Evolutionary conservation across 805 yeast genomes (phyloP).

Genomic region (Teunomyces barrocoloradensis): DNA sequence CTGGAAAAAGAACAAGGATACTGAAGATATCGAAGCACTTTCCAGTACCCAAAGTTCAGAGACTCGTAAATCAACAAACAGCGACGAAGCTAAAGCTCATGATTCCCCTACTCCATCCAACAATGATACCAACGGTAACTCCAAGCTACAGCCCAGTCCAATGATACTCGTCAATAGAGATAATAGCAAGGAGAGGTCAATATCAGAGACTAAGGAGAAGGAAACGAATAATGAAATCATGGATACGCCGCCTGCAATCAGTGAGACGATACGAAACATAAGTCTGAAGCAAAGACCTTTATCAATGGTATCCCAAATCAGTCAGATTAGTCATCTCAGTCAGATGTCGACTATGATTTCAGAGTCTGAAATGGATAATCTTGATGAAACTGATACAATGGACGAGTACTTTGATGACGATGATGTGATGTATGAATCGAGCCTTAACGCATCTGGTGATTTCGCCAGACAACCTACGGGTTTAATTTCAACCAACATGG

Average conservation of each 20-base stretch:
- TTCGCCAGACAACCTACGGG: slow-evolving; percentile 10
- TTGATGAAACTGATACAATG: slow-evolving; percentile 39
- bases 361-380: slow-evolving; percentile 39
- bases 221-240: background rate
- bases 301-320: slow-evolving; percentile 38
- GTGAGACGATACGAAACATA: slow-evolving; percentile 1
- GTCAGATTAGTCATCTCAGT: slow-evolving; percentile 39
- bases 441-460: slow-evolving; percentile 35
- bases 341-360: slow-evolving; percentile 43
- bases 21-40: background rate
- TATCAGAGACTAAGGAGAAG: slow-evolving; percentile 1
- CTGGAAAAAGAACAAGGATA: slow-evolving; percentile 27
- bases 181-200: background rate
- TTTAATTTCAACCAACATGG: slow-evolving; percentile 2
- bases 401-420: slow-evolving; percentile 35
- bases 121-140: background rate
- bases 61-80: background rate
- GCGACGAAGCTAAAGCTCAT: background rate
- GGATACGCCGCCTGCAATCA: background rate
- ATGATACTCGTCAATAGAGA: background rate
- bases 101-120: background rate
- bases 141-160: slow-evolving; percentile 1
- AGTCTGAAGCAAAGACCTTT: slow-evolving; percentile 32
- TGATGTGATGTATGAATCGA: slow-evolving; percentile 37
- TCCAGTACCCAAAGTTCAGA: slow-evolving; percentile 2